Evolutionary conservation across 208 protist species (phyloP).

Genomic region (Wallacemonas sp.): DNA sequence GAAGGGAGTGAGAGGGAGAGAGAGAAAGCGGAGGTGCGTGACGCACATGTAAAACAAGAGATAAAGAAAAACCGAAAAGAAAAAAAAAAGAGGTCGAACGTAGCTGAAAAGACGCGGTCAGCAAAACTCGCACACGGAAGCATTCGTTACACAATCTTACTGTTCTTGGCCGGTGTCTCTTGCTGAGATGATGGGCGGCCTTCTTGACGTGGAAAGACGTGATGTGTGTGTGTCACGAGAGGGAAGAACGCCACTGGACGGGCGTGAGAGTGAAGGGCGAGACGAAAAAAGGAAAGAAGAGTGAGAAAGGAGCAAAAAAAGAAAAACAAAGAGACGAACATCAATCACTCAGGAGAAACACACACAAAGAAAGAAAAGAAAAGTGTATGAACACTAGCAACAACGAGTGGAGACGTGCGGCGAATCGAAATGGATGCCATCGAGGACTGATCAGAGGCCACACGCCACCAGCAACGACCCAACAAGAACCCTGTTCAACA

Average conservation of each 20-base stretch:
- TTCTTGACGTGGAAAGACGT: background rate
- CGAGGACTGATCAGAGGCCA: no score
- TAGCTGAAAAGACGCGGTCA: no score
- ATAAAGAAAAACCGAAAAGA: background rate
- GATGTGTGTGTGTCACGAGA: background rate
- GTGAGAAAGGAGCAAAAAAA: background rate
- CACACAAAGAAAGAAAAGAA: background rate
- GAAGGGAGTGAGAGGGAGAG: no score
- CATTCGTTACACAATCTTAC: background rate
- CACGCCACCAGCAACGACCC: no score
- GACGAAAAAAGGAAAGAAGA: background rate
- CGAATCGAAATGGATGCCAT: background rate
- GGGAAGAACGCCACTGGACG: background rate
- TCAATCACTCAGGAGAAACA: background rate
- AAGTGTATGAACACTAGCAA: slow-evolving; percentile 11
- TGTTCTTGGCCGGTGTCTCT: no score
- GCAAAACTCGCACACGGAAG: no score
- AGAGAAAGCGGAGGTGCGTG: no score
- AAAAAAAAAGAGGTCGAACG: no score
- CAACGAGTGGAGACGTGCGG: background rate
- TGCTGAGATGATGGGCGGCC: no score
- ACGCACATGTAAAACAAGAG: no score
- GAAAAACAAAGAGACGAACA: no score
- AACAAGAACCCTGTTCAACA: background rate
- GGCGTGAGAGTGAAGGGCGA: background rate